Evolutionary conservation across 768 basidiomycete species (phyloP).

Genomic region (Ramaria sp.): DNA sequence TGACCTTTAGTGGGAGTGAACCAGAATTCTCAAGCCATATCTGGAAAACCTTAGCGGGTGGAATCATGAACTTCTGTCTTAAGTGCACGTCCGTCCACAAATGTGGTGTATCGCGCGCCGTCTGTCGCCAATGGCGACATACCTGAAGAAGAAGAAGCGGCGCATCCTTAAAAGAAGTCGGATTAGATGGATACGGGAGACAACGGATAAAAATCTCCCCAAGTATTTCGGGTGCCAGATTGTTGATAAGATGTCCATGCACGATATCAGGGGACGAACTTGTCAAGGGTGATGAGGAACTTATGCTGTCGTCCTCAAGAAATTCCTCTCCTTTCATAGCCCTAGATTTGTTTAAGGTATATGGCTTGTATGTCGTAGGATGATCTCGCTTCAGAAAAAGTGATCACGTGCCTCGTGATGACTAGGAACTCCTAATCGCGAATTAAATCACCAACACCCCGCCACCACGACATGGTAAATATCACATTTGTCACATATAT

Average conservation of each 20-base stretch:
- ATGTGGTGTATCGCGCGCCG: neutral
- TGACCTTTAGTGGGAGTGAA: neutral
- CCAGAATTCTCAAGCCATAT: neutral
- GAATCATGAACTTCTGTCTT: neutral
- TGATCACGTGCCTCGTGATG: too few species aligned
- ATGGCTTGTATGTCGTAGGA: too few species aligned
- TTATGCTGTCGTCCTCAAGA: neutral
- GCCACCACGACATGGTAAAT: too few species aligned
- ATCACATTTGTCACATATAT: too few species aligned
- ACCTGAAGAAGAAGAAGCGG: neutral
- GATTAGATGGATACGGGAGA: neutral
- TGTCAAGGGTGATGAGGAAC: neutral
- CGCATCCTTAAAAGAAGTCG: neutral
- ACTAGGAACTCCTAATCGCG: too few species aligned
- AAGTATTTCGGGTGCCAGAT: neutral
- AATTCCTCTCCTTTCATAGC: too few species aligned
- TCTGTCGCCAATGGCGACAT: conserved; percentile 4
- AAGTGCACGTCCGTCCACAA: neutral
- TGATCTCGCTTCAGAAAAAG: too few species aligned
- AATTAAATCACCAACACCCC: too few species aligned
- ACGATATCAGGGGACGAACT: neutral
- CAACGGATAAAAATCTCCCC: conserved; percentile 1
- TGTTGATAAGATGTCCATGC: neutral
- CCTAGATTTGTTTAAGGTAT: too few species aligned
- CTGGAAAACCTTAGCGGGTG: neutral